Evolutionary conservation across 2,329 filamentous ascomycete genomes (phyloP).

Genomic region (Scortechinia acanthostroma): DNA sequence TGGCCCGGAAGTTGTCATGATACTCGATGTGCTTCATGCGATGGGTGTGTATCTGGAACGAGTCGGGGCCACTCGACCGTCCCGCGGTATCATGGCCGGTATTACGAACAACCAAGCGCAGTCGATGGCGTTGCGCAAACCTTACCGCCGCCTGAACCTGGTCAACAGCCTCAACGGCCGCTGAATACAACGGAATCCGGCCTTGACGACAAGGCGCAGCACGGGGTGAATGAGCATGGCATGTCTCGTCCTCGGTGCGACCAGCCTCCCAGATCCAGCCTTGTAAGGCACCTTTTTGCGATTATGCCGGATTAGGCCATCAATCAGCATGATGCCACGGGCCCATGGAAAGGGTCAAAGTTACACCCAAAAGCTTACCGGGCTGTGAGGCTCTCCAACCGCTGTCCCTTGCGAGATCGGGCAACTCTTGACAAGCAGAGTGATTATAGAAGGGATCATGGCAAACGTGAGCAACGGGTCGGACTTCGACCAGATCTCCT

Average conservation of each 20-base stretch:
- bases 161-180: conserved; percentile 15
- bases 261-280: conserved; percentile 28
- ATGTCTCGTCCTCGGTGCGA: conserved; percentile 21
- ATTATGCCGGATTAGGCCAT: neutral
- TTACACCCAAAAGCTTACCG: too few relatives aligned
- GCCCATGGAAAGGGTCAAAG: too few relatives aligned
- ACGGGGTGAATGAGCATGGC: conserved; percentile 18
- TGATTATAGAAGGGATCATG: neutral
- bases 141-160: conserved; percentile 25
- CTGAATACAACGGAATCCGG: conserved; percentile 23
- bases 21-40: conserved; percentile 16
- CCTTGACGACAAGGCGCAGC: conserved; percentile 19
- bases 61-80: conserved; percentile 18
- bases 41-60: conserved; percentile 22
- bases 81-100: conserved; percentile 24
- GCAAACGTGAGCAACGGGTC: neutral
- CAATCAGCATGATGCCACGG: neutral
- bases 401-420: neutral
- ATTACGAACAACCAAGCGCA: conserved; percentile 22
- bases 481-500: neutral
- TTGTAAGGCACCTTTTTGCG: conserved; percentile 14
- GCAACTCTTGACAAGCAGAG: neutral
- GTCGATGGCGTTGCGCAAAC: conserved; percentile 20
- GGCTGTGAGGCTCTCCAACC: neutral
- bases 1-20: conserved; percentile 12